phyloP scores from a whole-genome alignment of 2,329 filamentous ascomycete genomes.

The Fusarium lateritium region DNA sequence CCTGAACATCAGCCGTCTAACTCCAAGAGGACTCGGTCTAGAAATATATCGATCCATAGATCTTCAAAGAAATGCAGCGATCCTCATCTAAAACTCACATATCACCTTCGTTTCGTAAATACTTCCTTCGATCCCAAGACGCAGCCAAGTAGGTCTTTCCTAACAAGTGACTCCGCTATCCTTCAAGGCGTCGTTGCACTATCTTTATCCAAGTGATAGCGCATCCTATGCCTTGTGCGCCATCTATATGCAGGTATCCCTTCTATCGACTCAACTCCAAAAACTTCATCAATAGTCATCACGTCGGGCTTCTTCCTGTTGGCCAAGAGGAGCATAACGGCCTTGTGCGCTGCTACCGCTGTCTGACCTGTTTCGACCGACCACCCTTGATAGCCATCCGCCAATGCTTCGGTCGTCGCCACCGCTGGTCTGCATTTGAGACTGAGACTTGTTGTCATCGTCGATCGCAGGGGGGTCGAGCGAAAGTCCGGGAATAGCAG shows the following conservation, averaged over 20 bases:
- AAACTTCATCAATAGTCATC: slow-evolving; percentile 45
- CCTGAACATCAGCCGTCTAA: slow-evolving; percentile 32
- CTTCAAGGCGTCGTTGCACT: slow-evolving; percentile 18
- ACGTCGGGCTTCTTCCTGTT: slow-evolving; percentile 56
- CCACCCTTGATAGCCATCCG: slow-evolving; percentile 64
- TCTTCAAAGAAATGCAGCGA: slow-evolving; percentile 22
- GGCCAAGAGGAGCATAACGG: slow-evolving; percentile 60
- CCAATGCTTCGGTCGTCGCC: slow-evolving; percentile 61
- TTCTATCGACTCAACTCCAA: slow-evolving; percentile 46
- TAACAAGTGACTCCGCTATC: slow-evolving; percentile 29
- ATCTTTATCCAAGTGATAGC: slow-evolving; percentile 38
- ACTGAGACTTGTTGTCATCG: slow-evolving; percentile 62
- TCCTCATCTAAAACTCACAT: slow-evolving; percentile 25
- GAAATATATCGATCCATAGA: slow-evolving; percentile 31
- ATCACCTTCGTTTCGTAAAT: slow-evolving; percentile 33
- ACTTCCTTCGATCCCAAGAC: slow-evolving; percentile 10
- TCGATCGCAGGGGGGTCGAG: slow-evolving; percentile 82
- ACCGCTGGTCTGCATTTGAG: slow-evolving; percentile 53
- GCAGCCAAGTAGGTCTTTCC: slow-evolving; percentile 15
- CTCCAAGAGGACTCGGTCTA: slow-evolving; percentile 43
- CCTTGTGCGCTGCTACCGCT: slow-evolving; percentile 58
- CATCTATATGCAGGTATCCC: slow-evolving; percentile 59
- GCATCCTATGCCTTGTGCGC: slow-evolving; percentile 42
- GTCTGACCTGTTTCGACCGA: slow-evolving; percentile 57
- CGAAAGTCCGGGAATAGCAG: slow-evolving; percentile 83